A percentile compares a stretch with the other conserved stretches of the same genome.
These are phyloP conservation scores for Berberis vulgaris DNA, from an alignment of 164 flowering plant genomes.

Conservation along the genomic window DNA sequence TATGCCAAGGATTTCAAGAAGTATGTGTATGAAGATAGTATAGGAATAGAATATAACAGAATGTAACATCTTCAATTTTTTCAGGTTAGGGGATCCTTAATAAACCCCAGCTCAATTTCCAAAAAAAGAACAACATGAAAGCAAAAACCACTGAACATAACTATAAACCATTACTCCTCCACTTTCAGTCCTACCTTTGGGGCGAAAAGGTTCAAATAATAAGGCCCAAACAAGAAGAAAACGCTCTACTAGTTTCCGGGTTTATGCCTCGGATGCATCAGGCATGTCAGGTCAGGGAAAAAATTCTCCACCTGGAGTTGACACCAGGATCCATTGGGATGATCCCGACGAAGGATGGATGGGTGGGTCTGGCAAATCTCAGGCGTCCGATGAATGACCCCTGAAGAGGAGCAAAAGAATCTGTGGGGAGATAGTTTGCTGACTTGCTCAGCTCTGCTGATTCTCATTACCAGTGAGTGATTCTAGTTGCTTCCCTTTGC, in stretches of 20 bases:
- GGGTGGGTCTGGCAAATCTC: conserved; percentile 26
- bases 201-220: neutral
- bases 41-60: no score
- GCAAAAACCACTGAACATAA: no score
- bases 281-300: neutral
- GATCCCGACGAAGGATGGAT: conserved; percentile 85
- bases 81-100: no score
- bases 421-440: conserved; percentile 45
- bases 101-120: no score
- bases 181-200: neutral
- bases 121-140: no score
- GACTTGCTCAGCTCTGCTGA: conserved; percentile 62
- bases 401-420: conserved; percentile 22
- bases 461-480: conserved; percentile 82
- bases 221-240: conserved; percentile 2
- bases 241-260: neutral
- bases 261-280: neutral
- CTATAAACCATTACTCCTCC: neutral
- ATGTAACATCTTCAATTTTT: no score
- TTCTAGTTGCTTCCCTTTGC: neutral
- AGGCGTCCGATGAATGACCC: conserved; percentile 4
- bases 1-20: no score
- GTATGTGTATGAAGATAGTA: no score
- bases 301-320: conserved; percentile 54
- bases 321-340: conserved; percentile 89